Base-by-base conservation (phyloP, 116 monocot genomes). In the Cymodocea nodosa region DNA sequence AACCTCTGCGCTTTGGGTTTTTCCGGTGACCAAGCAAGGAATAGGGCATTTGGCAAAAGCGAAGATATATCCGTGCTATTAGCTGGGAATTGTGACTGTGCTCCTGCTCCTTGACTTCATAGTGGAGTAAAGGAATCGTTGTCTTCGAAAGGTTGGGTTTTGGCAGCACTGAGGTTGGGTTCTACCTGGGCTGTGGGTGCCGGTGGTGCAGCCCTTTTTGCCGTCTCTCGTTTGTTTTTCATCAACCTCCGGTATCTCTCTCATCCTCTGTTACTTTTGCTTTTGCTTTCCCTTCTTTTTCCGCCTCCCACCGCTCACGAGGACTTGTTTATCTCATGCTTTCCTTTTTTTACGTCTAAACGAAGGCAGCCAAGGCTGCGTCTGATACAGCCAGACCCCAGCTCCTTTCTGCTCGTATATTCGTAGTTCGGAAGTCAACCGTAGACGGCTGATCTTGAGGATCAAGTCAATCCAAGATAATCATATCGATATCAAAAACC, bases 91-190 rank as follows among this genome's bases (percentile, higher is more conserved):
- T 37, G 35, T 39, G 62, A 15, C 37, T n/a, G 8, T 39, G 40
- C 62, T 62, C 18, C 39, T 39, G 64, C 9, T 64, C 22, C 64
- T 49, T 64, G 50, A 50, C 64, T 64, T 64, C 16, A 25, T 14
- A 20, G 22, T 14, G 23, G 49, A 50, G 64, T 15, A 64, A 64
- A 64, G 64, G 64, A 62, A 62, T 57, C 57, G 9, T 3, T 11
- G 2, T 57, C 57, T 57, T 19, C 5, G 24, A 11, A 57, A 57
- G 57, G 20, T 5, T 25, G 14, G 23, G 18, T 56, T 56, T 56
- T 56, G 19, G 12, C 57, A 57, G 57, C 12, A 23, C 57, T 57
- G 19, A 0, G 12, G 56, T 25, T 25, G 11, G 0, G 24, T 57
- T 57, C 0, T 44, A 44, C 44, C 23, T 57, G 57, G 2, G 23